These are phyloP conservation scores for Geum urbanum DNA, from an alignment of 306 rosid genomes.

Conservation along the genomic window DNA sequence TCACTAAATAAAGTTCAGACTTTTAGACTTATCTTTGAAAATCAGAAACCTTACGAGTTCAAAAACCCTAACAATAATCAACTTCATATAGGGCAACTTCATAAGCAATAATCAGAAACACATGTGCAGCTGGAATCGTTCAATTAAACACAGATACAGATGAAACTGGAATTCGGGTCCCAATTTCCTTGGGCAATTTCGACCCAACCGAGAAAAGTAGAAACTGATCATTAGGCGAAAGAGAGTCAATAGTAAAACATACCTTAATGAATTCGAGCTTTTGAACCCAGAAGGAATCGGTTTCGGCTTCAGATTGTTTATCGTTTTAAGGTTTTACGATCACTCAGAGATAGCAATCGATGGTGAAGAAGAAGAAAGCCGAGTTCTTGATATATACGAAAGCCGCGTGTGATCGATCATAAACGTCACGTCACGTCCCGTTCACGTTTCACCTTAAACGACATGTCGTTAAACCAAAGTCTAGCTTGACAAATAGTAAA, in stretches of 20 bases:
- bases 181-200: background rate
- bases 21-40: background rate
- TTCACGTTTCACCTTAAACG: background rate
- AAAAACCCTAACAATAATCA: background rate
- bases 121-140: background rate
- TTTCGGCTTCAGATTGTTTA: background rate
- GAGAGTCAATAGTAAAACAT: background rate
- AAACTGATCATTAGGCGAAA: background rate
- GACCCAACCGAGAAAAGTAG: no score
- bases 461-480: background rate
- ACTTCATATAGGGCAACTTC: background rate
- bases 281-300: background rate
- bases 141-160: background rate
- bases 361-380: background rate
- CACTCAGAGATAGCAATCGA: background rate
- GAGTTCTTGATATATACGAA: constrained; percentile 4
- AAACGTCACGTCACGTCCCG: background rate
- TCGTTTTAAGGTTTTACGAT: constrained; percentile 11
- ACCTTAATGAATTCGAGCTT: constrained; percentile 8
- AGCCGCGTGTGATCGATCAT: background rate
- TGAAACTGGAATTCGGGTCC: background rate
- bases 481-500: no score
- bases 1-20: constrained; percentile 7
- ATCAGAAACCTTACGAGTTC: background rate
- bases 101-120: background rate